Conservation (phyloP, 306 rosid species). For the Vicia villosa region DNA sequence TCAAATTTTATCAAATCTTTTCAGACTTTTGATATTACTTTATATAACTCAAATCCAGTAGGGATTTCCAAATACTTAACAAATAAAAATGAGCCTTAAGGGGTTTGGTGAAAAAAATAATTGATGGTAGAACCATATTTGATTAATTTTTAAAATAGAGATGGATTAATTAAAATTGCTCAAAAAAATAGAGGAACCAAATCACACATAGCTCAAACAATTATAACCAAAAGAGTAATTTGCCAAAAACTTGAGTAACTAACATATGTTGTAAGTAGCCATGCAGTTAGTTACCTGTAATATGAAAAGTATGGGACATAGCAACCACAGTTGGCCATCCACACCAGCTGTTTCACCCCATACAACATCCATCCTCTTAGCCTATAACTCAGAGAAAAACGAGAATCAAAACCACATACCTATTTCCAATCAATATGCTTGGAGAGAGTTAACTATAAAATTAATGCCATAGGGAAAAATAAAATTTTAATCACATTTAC, state of each 20-base stretch:
- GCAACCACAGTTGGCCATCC: slow-evolving; percentile 91
- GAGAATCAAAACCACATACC: slow-evolving; percentile 19
- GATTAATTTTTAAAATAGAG: neutral
- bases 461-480: neutral
- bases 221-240: neutral
- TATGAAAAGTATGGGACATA: slow-evolving; percentile 88
- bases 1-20: no score
- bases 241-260: slow-evolving; percentile 1
- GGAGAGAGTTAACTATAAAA: slow-evolving; percentile 16
- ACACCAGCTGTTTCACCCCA: slow-evolving; percentile 99
- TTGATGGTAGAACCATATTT: neutral
- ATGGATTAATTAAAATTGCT: neutral
- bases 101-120: neutral
- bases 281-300: slow-evolving; percentile 68
- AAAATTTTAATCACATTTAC: neutral
- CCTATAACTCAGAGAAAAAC: slow-evolving; percentile 56
- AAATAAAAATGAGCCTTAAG: neutral
- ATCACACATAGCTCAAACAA: neutral
- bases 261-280: slow-evolving; percentile 17
- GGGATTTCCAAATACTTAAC: neutral
- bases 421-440: slow-evolving; percentile 24
- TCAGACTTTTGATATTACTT: no score
- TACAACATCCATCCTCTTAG: slow-evolving; percentile 99
- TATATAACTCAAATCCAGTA: neutral
- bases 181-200: neutral